Evolutionary conservation across 441 rosid species (phyloP).

Genomic region (Mallotus japonicus): DNA sequence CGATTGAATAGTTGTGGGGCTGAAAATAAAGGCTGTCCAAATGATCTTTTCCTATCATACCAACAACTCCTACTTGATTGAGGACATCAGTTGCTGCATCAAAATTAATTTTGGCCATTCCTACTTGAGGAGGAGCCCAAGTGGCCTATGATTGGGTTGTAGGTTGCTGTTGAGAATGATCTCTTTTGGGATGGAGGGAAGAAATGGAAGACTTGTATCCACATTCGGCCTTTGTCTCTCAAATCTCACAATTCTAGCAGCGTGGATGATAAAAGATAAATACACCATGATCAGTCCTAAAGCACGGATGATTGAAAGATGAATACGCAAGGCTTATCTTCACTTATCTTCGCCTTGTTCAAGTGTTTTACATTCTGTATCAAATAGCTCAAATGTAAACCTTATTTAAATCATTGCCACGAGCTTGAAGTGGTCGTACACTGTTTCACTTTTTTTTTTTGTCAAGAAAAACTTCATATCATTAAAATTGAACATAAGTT

Average conservation of each 20-base stretch:
- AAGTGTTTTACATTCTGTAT: background rate
- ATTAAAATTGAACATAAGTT: too few relatives aligned
- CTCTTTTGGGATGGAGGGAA: background rate
- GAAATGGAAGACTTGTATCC: background rate
- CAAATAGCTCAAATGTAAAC: too few relatives aligned
- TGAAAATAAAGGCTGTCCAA: too few relatives aligned
- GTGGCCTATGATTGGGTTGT: too few relatives aligned
- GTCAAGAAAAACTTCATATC: too few relatives aligned
- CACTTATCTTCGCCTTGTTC: background rate
- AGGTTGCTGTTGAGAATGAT: too few relatives aligned
- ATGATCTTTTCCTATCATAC: too few relatives aligned
- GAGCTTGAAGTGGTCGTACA: background rate
- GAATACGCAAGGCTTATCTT: background rate
- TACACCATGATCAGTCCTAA: background rate
- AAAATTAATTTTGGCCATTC: too few relatives aligned
- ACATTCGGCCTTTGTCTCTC: conserved; percentile 3
- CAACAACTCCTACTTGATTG: too few relatives aligned
- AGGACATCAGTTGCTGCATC: too few relatives aligned
- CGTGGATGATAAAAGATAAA: background rate
- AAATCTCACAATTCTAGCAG: background rate
- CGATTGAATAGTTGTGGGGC: too few relatives aligned
- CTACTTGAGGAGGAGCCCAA: too few relatives aligned
- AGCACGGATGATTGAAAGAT: background rate
- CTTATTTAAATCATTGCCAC: background rate
- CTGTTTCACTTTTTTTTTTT: background rate